Base-by-base conservation (phyloP, 2,329 filamentous ascomycete genomes). In the Microdochium nivale region DNA sequence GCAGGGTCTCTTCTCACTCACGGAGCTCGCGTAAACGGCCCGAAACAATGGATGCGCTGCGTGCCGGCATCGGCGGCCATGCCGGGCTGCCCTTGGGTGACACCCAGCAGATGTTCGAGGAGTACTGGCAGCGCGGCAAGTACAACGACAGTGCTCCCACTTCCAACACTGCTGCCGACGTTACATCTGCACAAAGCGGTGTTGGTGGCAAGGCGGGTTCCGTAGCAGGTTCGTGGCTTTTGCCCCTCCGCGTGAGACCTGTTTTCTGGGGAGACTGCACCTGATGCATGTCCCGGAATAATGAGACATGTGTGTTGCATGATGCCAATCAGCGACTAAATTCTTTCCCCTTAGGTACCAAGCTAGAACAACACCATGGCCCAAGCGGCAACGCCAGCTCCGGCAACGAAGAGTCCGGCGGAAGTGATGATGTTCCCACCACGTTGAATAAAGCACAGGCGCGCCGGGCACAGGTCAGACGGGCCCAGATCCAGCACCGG, bases 401-500 rank as follows among this genome's bases (percentile, higher is more conserved):
- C 56, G 53, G 47, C 35, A 40, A 33, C 48, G 50, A 35, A 49
- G 44, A 9, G 23, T 33, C 24, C 32, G 49, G 43, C 30, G 50
- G 37, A 49, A 48, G 40, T 33, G 47, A 46, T 19, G 43, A 43
- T 24, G 24, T 19, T 23, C 3, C 40, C 4, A 16, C 40, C 10
- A 19, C 60, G 8, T 57, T 63, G 57, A 67, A 71, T 50, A 78
- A 76, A 60, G 66, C 73, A 23, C 69, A 74, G 58, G 54, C 67
- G 16, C 73, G 78, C 3, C 71, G 78, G 0, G 71, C 72, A 2
- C 78, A 81, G 55, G 77, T 81, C 49, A 66, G 77, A 2, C 70
- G 68, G 23, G 78, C 78, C 2, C 78, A 81, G 67, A 71, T 74
- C 35, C 72, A 79, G 60, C 78, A 81, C 57, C 76, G 78, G 16